Base-by-base conservation (phyloP, 441 rosid genomes). In the Isatis lusitanica region DNA sequence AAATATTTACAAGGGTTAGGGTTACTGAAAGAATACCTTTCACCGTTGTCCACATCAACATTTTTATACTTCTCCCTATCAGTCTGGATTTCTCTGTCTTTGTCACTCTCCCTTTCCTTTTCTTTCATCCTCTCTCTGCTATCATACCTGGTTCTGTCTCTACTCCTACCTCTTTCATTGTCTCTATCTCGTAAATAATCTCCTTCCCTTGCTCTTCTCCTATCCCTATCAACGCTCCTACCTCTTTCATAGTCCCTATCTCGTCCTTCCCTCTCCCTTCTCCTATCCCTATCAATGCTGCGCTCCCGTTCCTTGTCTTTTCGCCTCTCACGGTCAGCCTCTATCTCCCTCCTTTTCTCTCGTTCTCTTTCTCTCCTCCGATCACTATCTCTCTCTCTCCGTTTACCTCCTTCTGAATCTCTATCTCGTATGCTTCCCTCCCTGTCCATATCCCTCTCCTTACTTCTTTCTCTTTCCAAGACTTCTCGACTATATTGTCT, bases 281-380 rank as follows among this genome's bases (percentile, higher is more conserved):
- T 71, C 46, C 66, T 81, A 50, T 76, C 81, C 51, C 69, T 78
- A 55, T 75, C 85, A 46, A 55, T 72, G 58, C 72, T 79, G 56
- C 75, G 75, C 26, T 80, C 79, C 17, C 79, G 75, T 66, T 83
- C 73, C 85, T 73, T 83, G 62, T 84, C 88, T 75, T 77, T 74
- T 71, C 83, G 71, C 73, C 82, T 71, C 52, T 78, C 88, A 63
- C 65, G 50, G 64, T 78, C 78, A 24, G 60, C 65, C 11, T 68
- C 83, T 66, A 76, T 67, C 38, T 75, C 80, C 77, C 80, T 80
- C 60, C 89, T 87, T 83, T 83, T 77, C 77, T 85, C 80, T 84
- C 87, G 81, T 62, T 78, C 90, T 53, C 82, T 76, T 36, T 81
- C 87, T 62, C 60, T 79, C 63, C 84, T 86, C 75, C 86, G 70